These are phyloP conservation scores for Eutrema salsugineum DNA, from an alignment of 441 rosid genomes.

Conservation along the genomic window DNA sequence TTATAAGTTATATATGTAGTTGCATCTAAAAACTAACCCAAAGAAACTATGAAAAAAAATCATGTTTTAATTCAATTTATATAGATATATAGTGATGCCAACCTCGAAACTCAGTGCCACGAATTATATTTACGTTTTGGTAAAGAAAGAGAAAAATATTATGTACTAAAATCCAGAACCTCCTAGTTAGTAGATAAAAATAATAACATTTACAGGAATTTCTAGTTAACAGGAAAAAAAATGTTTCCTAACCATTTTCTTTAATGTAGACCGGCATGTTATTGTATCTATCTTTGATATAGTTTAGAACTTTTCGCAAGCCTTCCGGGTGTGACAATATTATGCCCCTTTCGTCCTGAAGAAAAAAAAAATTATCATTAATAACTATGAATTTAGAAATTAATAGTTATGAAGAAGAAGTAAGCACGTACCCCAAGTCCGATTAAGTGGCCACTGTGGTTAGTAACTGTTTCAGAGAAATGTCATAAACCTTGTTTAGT, in stretches of 20 bases:
- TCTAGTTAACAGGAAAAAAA: neutral
- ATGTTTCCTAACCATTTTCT: constrained; percentile 31
- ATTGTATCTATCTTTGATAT: constrained; percentile 34
- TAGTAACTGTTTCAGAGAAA: constrained; percentile 20
- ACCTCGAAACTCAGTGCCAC: neutral
- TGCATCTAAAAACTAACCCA: neutral
- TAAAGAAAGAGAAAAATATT: neutral
- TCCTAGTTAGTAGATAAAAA: neutral
- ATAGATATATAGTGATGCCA: neutral
- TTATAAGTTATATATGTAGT: neutral
- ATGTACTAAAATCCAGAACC: neutral
- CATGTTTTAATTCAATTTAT: neutral
- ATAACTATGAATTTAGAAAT: neutral
- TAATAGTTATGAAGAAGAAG: neutral
- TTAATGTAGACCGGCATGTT: constrained; percentile 34
- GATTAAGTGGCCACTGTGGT: constrained; percentile 28
- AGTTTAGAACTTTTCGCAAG: constrained; percentile 25
- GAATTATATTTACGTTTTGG: neutral
- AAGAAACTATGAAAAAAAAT: neutral
- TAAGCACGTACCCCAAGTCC: constrained; percentile 21
- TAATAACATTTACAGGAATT: neutral
- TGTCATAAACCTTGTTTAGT: neutral
- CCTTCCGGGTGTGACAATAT: constrained; percentile 31
- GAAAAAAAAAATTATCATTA: neutral
- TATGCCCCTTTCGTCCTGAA: constrained; percentile 15